Evolutionary conservation across 495 filamentous ascomycete species (phyloP), one percentile per base, ranked within the genome.

Genomic region (Aspergillus nanangensis): DNA sequence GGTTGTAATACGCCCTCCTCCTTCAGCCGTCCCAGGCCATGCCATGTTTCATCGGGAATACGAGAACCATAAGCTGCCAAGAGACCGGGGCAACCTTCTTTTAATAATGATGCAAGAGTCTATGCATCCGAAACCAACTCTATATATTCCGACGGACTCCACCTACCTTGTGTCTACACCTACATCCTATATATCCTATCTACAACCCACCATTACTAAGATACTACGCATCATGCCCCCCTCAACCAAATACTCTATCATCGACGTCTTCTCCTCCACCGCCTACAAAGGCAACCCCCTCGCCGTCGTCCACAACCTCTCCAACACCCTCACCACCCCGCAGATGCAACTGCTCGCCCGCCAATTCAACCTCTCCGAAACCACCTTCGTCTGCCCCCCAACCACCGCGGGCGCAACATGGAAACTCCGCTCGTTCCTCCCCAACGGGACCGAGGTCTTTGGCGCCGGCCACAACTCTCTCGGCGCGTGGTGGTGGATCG

Each of bases 311-410:
- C 17, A 48, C 24, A 50, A 44, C 37, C 47, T 41, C 31, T 20
- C 38, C 33, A 8, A 36, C 14, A 34, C 50, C 10, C 50, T 56
- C 42, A 50, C 38, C 24, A 43, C 24, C 0, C 42, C 53, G 2
- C 50, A 56, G 17, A 56, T 56, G 53, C 42, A 50, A 46, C 41
- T 56, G 10, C 39, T 56, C 29, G 46, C 53, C 20, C 34, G 53
- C 19, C 50, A 56, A 44, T 56, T 56, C 43, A 56, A 56, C 25
- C 53, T 53, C 47, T 53, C 53, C 13, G 53, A 56, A 40, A 56
- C 53, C 13, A 56, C 53, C 14, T 56, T 56, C 35, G 38, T 56
- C 32, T 56, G 50, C 29, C 45, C 53, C 17, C 41, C 53, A 10
- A 29, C 31, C 37, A 33, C 9, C 14, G 17, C 41, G 3, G 21